Evolutionary conservation across 306 rosid genomes (phyloP), one percentile per base, ranked within the genome.

Genomic region (Gynostemma pentaphyllum): DNA sequence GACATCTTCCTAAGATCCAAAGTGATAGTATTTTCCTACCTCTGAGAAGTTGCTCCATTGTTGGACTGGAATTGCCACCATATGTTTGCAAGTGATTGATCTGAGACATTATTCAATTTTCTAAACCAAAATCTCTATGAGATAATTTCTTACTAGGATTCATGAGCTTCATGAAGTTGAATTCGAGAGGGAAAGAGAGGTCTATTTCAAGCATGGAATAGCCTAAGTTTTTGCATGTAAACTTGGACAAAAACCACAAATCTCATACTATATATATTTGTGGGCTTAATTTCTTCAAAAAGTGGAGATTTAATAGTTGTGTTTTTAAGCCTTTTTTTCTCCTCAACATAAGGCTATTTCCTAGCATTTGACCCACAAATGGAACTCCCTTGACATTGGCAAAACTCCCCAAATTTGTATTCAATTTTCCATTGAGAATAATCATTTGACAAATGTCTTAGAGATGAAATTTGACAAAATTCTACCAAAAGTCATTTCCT

Each of bases 21-120:
- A 54, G 18, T 18, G 12, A 59, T 3, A 22, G 36, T 5, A 21
- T 3, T 18, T 13, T 4, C 26, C 1, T 83, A 90, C 97, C 97
- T 79, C 86, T 79, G 45, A 85, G 80, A 62, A 85, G 77, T 62
- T 84, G 92, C 75, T 87, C 87, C 70, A 85, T 42, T 50, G 90
- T 77, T 11, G 80, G 69, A 56, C 62, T 71, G 60, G 41, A 13
- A 14, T 67, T 48, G 11, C 79, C 79, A 29, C 68, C 70, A 13
- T 72, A 49, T 66, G 68, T 71, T 46, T 83, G 74, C 2, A 53
- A 29, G 37, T 83, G 84, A 68, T 89, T 85, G 1, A 80, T 81
- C 55, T 84, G 90, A 76, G 87, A 82, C 95, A 85, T 90, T 69
- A 53, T 10, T 50, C 26, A 18, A 15, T 28, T 12, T 2, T 36